Evolutionary conservation across 768 basidiomycete genomes (phyloP).

Genomic region (Tricholoma hemisulphureum): DNA sequence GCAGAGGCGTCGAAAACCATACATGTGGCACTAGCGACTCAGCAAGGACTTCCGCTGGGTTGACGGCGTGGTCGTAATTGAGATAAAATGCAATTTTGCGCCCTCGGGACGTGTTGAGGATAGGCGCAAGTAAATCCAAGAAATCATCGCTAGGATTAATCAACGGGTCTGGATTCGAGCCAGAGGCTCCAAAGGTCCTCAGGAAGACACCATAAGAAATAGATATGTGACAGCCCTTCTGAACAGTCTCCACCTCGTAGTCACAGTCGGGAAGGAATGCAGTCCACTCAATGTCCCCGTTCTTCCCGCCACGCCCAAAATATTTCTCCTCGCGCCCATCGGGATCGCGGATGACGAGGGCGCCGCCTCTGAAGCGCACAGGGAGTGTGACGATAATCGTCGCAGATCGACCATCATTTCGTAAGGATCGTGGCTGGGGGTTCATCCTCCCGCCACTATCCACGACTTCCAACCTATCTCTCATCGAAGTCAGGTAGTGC

Average conservation of each 20-base stretch:
- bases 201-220: conserved; percentile 73
- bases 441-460: conserved; percentile 58
- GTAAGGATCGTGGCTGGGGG: conserved; percentile 49
- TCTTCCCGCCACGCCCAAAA: conserved; percentile 57
- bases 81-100: conserved; percentile 73
- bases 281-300: conserved; percentile 73
- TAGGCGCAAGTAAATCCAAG: conserved; percentile 67
- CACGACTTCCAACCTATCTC: conserved; percentile 71
- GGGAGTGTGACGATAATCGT: conserved; percentile 75
- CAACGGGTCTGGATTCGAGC: conserved; percentile 55
- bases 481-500: conserved; percentile 64
- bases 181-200: conserved; percentile 60
- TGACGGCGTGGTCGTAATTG: conserved; percentile 63
- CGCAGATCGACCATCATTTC: conserved; percentile 68
- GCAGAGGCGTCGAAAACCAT: conserved; percentile 26
- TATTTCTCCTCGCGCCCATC: conserved; percentile 63
- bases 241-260: conserved; percentile 68
- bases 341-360: conserved; percentile 53
- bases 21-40: conserved; percentile 72
- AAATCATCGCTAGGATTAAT: conserved; percentile 73
- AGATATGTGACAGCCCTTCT: conserved; percentile 66
- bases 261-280: conserved; percentile 76
- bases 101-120: conserved; percentile 71
- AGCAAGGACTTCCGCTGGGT: conserved; percentile 67
- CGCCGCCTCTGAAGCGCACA: conserved; percentile 70